Base-by-base conservation (phyloP, 768 basidiomycete species). In the Pholiota conissans region DNA sequence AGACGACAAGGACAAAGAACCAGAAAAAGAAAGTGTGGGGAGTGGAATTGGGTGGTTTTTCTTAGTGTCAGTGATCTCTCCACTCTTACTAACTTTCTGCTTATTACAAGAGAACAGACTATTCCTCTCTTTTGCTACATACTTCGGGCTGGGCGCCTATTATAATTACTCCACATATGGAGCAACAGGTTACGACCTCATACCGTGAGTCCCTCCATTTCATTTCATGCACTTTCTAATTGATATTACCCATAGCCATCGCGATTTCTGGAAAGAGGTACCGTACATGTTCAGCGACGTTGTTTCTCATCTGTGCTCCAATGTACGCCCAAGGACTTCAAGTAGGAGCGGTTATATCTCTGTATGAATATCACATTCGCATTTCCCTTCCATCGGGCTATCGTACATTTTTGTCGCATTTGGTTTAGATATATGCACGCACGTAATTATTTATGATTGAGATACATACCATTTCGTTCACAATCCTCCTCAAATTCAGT, bases 1-100 rank as follows among this genome's bases (percentile, higher is more conserved):
- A 20, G 55, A 28, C 47, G 30, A 54, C n/a, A 47, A 69, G 5
- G 69, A 63, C 34, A 65, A 68, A 14, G 62, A 62, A 11, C 63
- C 57, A 57, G 61, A 60, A 59, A 65, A 69, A 39, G 72, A 79
- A 18, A 73, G 64, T 49, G 79, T 83, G 24, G 89, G 87, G 3
- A 91, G 86, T 70, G 90, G 88, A 22, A 74, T 95, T n/a, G 89
- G 91, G 3, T 93, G 90, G 82, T 94, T 95, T 76, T 90, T 95
- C 78, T 76, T 93, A 28, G 76, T 93, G 91, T 90, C 70, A 70
- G 90, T 71, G 14, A 18, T 28, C 7, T 51, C 39, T 42, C 48
- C 40, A 47, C 10, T 24, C 27, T 37, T n/a, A 56, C 6, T 24
- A 27, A 9, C 29, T 11, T 18, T 27, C 32, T 24, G 28, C 24